These are phyloP conservation scores for Hydnum rufescens DNA, from an alignment of 768 basidiomycete species.

Conservation along the genomic window DNA sequence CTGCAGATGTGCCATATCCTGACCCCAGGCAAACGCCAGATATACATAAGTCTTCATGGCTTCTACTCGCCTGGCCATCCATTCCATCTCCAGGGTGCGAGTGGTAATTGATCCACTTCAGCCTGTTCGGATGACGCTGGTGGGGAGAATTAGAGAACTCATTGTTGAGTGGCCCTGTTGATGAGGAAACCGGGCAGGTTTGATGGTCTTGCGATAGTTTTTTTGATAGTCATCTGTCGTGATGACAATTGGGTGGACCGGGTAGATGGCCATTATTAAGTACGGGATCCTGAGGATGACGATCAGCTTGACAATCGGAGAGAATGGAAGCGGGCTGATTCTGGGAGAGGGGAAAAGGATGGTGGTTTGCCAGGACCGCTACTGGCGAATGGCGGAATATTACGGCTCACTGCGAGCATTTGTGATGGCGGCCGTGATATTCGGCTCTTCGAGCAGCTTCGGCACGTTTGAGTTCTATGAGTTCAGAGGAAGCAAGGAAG, in stretches of 20 bases:
- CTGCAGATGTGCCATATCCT: too few relatives aligned
- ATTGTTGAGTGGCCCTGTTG: constrained; percentile 15
- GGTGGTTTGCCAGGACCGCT: neutral
- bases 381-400: neutral
- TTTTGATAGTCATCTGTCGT: constrained; percentile 27
- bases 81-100: neutral
- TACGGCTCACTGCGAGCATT: neutral
- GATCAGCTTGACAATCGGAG: neutral
- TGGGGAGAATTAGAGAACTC: neutral
- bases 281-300: too few relatives aligned
- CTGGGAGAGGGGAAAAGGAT: neutral
- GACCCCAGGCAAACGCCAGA: too few relatives aligned
- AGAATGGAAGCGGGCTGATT: neutral
- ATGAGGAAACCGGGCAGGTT: constrained; percentile 17
- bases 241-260: constrained; percentile 25
- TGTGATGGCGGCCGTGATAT: constrained; percentile 16
- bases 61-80: too few relatives aligned
- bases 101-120: neutral
- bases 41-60: too few relatives aligned
- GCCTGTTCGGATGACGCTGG: neutral
- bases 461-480: constrained; percentile 71
- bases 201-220: constrained; percentile 22
- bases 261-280: too few relatives aligned
- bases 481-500: constrained; percentile 64
- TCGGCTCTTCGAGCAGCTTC: constrained; percentile 70